Conservation (phyloP, 495 filamentous ascomycete genomes). For the Geopyxis carbonaria region DNA sequence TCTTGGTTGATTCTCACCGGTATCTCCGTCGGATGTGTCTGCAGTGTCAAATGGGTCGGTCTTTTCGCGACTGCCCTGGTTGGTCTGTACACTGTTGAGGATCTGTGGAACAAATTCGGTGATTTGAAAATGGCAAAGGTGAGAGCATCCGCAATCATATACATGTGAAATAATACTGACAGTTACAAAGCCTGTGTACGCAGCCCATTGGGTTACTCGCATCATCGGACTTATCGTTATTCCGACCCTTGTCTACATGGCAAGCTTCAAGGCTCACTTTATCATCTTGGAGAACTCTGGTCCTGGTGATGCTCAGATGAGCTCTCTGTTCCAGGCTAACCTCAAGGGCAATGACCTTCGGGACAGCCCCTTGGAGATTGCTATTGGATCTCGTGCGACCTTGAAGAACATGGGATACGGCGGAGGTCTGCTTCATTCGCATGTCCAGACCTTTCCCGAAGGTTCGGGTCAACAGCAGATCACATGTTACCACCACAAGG, state of each 20-base stretch:
- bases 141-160: slow-evolving; percentile 14
- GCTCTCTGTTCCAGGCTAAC: slow-evolving; percentile 95
- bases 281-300: slow-evolving; percentile 83
- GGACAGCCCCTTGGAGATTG: slow-evolving; percentile 83
- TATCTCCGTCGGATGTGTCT: slow-evolving; percentile 88
- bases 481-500: slow-evolving; percentile 98
- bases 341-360: slow-evolving; percentile 81
- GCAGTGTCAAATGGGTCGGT: slow-evolving; percentile 91
- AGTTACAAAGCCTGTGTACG: slow-evolving; percentile 37
- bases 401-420: slow-evolving; percentile 99
- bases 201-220: slow-evolving; percentile 59
- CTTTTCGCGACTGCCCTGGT: slow-evolving; percentile 88
- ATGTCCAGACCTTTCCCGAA: slow-evolving; percentile 91
- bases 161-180: slow-evolving; percentile 2
- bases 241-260: slow-evolving; percentile 74
- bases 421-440: slow-evolving; percentile 90
- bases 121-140: slow-evolving; percentile 78
- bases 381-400: slow-evolving; percentile 73
- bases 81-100: slow-evolving; percentile 88
- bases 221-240: slow-evolving; percentile 76
- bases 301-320: slow-evolving; percentile 97
- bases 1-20: slow-evolving; percentile 82
- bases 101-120: slow-evolving; percentile 96
- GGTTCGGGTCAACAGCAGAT: slow-evolving; percentile 90
- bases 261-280: slow-evolving; percentile 90